Percentiles rank a stretch among this genome's conserved stretches.
phyloP scores from a whole-genome alignment of 148 eudicot genomes.

The Chenopodium suecicum region DNA sequence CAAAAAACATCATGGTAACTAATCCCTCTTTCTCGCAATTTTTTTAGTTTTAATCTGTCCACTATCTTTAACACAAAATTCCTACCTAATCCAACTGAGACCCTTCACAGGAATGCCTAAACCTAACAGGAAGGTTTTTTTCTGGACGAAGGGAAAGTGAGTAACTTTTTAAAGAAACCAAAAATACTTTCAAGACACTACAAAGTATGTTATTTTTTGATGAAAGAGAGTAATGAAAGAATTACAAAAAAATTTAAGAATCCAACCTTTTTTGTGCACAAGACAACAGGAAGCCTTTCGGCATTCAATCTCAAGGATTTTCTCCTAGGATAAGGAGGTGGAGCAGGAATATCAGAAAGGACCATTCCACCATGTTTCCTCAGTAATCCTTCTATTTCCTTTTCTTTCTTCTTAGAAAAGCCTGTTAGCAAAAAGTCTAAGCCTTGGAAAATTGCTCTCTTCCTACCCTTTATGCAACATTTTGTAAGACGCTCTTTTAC shows the following conservation, averaged over 20 bases:
- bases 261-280: slow-evolving; percentile 66
- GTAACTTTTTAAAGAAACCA: too few species aligned
- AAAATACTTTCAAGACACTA: background rate
- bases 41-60: too few species aligned
- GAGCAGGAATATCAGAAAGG: slow-evolving; percentile 68
- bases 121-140: too few species aligned
- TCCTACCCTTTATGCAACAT: slow-evolving; percentile 33
- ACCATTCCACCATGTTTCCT: slow-evolving; percentile 74
- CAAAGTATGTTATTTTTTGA: background rate
- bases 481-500: slow-evolving; percentile 44
- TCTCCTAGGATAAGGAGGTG: slow-evolving; percentile 43
- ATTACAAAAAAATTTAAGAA: slow-evolving; percentile 5
- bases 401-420: slow-evolving; percentile 61
- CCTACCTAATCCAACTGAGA: too few species aligned
- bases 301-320: slow-evolving; percentile 40
- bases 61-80: too few species aligned
- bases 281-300: slow-evolving; percentile 63
- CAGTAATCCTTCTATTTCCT: slow-evolving; percentile 57
- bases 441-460: slow-evolving; percentile 53
- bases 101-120: too few species aligned
- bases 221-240: background rate
- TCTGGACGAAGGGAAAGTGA: background rate
- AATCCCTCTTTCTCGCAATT: too few species aligned
- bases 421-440: slow-evolving; percentile 81
- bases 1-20: too few species aligned